Conservation (phyloP, 2,329 filamentous ascomycete species). For the Colletotrichum gloeosporioides region DNA sequence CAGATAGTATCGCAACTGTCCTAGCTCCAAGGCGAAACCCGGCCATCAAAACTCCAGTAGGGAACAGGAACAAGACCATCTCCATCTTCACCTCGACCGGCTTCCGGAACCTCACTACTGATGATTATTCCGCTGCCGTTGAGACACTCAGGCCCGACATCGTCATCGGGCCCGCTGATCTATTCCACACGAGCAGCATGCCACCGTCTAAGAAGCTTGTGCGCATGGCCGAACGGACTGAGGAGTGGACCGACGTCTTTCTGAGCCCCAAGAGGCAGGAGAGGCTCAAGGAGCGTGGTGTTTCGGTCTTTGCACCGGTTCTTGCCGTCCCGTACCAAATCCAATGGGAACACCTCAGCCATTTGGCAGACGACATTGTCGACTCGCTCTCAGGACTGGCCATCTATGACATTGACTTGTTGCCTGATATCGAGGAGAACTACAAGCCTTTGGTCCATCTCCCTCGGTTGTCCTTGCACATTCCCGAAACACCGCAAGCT, state of each 20-base stretch:
- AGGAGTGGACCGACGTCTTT: slow-evolving; percentile 79
- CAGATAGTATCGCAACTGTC: slow-evolving; percentile 69
- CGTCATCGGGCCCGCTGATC: slow-evolving; percentile 78
- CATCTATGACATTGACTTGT: slow-evolving; percentile 75
- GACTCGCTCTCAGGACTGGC: slow-evolving; percentile 71
- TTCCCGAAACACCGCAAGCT: slow-evolving; percentile 74
- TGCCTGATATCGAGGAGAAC: slow-evolving; percentile 68
- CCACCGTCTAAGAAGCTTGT: slow-evolving; percentile 75
- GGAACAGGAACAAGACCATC: slow-evolving; percentile 74
- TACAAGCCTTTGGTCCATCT: slow-evolving; percentile 62
- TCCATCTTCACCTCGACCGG: slow-evolving; percentile 87
- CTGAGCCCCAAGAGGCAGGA: slow-evolving; percentile 49
- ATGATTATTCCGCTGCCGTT: slow-evolving; percentile 72
- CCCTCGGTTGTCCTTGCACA: slow-evolving; percentile 76
- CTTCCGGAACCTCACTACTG: slow-evolving; percentile 72
- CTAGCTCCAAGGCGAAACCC: slow-evolving; percentile 81
- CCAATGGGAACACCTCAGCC: slow-evolving; percentile 81
- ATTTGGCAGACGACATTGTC: slow-evolving; percentile 68
- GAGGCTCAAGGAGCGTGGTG: slow-evolving; percentile 30
- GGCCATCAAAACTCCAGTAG: slow-evolving; percentile 72
- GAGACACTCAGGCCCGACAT: slow-evolving; percentile 79
- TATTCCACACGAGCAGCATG: slow-evolving; percentile 51
- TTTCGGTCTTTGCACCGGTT: slow-evolving; percentile 67
- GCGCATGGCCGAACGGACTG: slow-evolving; percentile 87
- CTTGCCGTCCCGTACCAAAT: slow-evolving; percentile 76